These are phyloP conservation scores for Lecanicillium sp. DNA, from an alignment of 2,329 filamentous ascomycete genomes.

Conservation along the genomic window DNA sequence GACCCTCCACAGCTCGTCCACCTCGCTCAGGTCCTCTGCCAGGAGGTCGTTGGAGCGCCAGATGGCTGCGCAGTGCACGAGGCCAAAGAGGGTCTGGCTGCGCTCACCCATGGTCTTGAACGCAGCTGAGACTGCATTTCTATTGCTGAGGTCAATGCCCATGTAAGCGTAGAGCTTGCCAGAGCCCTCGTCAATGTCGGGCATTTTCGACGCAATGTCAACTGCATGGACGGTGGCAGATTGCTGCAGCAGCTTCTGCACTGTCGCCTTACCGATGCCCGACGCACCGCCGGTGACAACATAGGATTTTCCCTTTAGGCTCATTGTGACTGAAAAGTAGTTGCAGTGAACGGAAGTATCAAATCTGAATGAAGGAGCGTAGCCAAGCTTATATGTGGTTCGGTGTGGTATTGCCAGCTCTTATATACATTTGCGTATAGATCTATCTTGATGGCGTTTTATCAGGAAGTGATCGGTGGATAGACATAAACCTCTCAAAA, in stretches of 20 bases:
- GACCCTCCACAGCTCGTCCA: conserved; percentile 2
- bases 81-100: not conserved
- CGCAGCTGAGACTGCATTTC: not conserved
- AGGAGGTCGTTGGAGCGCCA: not conserved
- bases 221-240: conserved; percentile 4
- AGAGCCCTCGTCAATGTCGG: not conserved
- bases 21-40: not conserved
- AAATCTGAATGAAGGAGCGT: too few relatives aligned
- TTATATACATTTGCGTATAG: too few relatives aligned
- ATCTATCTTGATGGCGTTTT: too few relatives aligned
- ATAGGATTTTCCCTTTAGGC: not conserved
- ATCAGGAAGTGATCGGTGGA: too few relatives aligned
- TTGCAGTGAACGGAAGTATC: too few relatives aligned
- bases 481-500: too few relatives aligned
- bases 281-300: conserved; percentile 6
- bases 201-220: not conserved
- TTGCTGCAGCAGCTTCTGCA: conserved; percentile 4
- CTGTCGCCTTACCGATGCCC: conserved; percentile 2
- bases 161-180: not conserved
- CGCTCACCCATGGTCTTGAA: not conserved
- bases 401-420: too few relatives aligned
- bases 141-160: not conserved
- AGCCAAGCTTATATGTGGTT: too few relatives aligned
- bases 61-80: conserved; percentile 2
- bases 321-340: too few relatives aligned